Percentiles rank a stretch among this genome's conserved stretches.
These are phyloP conservation scores for Coprinopsis strossmayeri DNA, from an alignment of 768 basidiomycete species.

Conservation along the genomic window DNA sequence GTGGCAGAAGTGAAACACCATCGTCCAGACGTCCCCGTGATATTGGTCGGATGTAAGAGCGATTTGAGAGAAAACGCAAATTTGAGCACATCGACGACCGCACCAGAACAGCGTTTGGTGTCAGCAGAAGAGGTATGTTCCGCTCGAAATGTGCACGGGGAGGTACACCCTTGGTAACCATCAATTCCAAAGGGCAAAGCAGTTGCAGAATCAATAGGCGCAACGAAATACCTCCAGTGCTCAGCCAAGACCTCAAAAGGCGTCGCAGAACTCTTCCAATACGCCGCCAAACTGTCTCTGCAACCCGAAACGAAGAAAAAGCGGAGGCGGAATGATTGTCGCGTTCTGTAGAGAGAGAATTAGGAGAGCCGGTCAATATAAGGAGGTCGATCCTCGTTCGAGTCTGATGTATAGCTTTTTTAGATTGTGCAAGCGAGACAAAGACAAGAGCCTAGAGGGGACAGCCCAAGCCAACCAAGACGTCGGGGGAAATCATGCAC, in stretches of 20 bases:
- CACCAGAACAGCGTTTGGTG: too few species aligned
- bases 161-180: background rate
- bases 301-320: background rate
- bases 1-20: background rate
- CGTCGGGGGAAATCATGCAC: too few species aligned
- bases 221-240: background rate
- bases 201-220: background rate
- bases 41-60: conserved; percentile 1
- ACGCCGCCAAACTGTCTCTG: background rate
- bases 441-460: too few species aligned
- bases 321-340: background rate
- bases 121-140: background rate
- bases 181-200: background rate
- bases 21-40: background rate
- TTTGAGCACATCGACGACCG: too few species aligned
- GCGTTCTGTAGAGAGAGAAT: background rate
- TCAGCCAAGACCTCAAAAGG: background rate
- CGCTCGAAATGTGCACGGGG: too few species aligned
- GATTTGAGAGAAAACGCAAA: background rate
- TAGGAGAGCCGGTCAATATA: too few species aligned
- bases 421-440: too few species aligned
- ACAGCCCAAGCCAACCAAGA: too few species aligned
- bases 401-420: too few species aligned
- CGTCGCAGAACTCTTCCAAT: background rate
- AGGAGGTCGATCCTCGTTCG: too few species aligned